Base-by-base conservation (phyloP, 352 stramenopile genomes). In the Globisporangium echinulatum region DNA sequence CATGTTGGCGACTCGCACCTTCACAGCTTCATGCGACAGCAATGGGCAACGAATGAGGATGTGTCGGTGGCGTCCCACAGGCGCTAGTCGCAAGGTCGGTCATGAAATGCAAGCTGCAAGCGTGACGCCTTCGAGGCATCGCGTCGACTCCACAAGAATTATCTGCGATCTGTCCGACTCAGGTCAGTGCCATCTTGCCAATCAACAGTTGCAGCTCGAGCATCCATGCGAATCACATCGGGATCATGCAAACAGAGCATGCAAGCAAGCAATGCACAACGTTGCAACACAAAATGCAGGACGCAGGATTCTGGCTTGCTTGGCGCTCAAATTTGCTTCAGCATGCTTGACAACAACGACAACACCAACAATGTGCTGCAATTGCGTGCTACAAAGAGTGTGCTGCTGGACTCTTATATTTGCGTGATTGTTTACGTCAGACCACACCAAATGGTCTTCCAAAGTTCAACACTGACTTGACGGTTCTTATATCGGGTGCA, bases 111-210 rank as follows among this genome's bases (percentile, higher is more conserved):
- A 62, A 62, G 39, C 48, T 62, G 57, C 57, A 11, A 5, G 25
- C n/a, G 57, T 62, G 57, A 62, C 57, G 57, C 57, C 39, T 48
- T 51, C 39, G 57, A 62, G 57, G 52, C 57, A 62, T 62, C 56
- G 50, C 10, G 9, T 33, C n/a, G 49, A 52, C 6, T 52, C 37
- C 57, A 56, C 14, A 33, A 56, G 39, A 56, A 17, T 15, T n/a
- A 13, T 13, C 11, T 11, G n/a, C 13, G 13, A 15, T 48, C 43
- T 15, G 43, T 15, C 43, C 43, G 11, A 47, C 43, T 33, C 25
- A 33, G 25, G 25, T 33, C 25, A 33, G 25, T 33, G 25, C 25
- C 25, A 33, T 33, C 25, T 33, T 33, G 25, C 1, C 25, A 33
- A 33, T 33, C 25, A 33, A 2, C 25, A 33, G 25, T 3, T 3